phyloP scores from a whole-genome alignment of 805 yeast genomes.

The Cyberlindnera mississippiensis region DNA sequence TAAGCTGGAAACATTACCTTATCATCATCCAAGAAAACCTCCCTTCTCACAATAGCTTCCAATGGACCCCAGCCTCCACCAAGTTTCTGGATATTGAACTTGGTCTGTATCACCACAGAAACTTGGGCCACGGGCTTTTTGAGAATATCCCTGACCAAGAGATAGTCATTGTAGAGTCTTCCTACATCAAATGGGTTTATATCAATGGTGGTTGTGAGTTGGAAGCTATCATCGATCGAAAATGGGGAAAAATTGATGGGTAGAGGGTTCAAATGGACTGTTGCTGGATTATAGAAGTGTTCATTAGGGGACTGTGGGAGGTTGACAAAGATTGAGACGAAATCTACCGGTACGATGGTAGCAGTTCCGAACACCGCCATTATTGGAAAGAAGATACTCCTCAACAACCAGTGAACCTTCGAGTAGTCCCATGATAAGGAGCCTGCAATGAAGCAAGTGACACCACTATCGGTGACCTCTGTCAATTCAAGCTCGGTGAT shows the following conservation, averaged over 20 bases:
- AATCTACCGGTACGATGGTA: slow-evolving; percentile 3
- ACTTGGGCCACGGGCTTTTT: slow-evolving; percentile 1
- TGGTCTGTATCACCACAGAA: slow-evolving; percentile 6
- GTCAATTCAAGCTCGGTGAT: slow-evolving; percentile 9
- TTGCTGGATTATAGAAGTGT: slow-evolving; percentile 11
- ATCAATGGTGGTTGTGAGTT: slow-evolving; percentile 2
- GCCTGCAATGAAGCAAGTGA: slow-evolving; percentile 10
- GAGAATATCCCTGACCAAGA: slow-evolving; percentile 4
- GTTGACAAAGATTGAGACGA: slow-evolving; percentile 14
- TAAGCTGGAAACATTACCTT: not conserved
- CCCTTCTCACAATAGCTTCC: slow-evolving; percentile 1
- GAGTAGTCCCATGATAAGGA: slow-evolving; percentile 19
- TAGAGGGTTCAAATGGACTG: slow-evolving; percentile 1
- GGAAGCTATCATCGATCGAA: slow-evolving; percentile 4
- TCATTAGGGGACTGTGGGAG: slow-evolving; percentile 8
- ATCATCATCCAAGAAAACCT: not conserved
- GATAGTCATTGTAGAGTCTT: slow-evolving; percentile 6
- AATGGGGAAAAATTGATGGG: slow-evolving; percentile 16
- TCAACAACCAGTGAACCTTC: slow-evolving; percentile 9
- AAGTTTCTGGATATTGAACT: slow-evolving; percentile 5
- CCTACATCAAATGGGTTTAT: slow-evolving; percentile 13
- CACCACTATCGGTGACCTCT: slow-evolving; percentile 16
- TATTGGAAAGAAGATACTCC: slow-evolving; percentile 8
- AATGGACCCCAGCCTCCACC: slow-evolving; percentile 5
- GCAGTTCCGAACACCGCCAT: slow-evolving; percentile 6